phyloP scores from a whole-genome alignment of 2,329 filamentous ascomycete species.

The Stachybotrys chartarum region DNA sequence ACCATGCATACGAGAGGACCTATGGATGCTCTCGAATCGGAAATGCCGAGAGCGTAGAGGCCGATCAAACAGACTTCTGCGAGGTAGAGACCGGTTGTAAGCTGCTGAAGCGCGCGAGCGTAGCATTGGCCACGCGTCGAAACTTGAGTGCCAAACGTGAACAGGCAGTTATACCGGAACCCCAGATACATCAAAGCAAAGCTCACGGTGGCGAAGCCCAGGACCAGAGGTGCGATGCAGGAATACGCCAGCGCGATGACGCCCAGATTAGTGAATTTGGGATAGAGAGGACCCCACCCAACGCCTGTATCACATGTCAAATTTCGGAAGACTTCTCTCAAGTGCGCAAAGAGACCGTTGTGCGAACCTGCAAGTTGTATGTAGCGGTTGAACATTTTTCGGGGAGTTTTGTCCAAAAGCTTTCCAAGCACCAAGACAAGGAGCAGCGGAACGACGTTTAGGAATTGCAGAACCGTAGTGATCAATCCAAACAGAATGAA shows the following conservation, averaged over 20 bases:
- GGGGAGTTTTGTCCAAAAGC: neutral
- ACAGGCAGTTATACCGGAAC: conserved; percentile 70
- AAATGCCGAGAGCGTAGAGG: conserved; percentile 1
- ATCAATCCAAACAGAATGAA: neutral
- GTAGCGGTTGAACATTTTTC: conserved; percentile 1
- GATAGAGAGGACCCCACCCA: conserved; percentile 1
- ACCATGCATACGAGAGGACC: conserved; percentile 1
- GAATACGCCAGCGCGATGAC: conserved; percentile 40
- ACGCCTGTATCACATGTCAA: neutral
- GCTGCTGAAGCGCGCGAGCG: conserved; percentile 62
- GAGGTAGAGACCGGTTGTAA: conserved; percentile 65
- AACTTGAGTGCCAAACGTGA: conserved; percentile 59
- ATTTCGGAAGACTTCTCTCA: too few species aligned
- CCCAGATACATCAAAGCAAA: conserved; percentile 66
- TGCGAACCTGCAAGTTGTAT: too few species aligned
- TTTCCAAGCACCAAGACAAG: neutral
- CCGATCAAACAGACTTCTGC: conserved; percentile 62
- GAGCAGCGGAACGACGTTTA: neutral
- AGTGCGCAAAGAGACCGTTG: too few species aligned
- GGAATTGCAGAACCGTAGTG: neutral
- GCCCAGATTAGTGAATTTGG: conserved; percentile 1
- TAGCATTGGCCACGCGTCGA: conserved; percentile 66
- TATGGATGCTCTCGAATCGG: conserved; percentile 1
- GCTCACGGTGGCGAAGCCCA: conserved; percentile 64
- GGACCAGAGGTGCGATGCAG: conserved; percentile 64